Evolutionary conservation across 1,284 basidiomycete genomes (phyloP).

Genomic region (Sphagnurus paluster): DNA sequence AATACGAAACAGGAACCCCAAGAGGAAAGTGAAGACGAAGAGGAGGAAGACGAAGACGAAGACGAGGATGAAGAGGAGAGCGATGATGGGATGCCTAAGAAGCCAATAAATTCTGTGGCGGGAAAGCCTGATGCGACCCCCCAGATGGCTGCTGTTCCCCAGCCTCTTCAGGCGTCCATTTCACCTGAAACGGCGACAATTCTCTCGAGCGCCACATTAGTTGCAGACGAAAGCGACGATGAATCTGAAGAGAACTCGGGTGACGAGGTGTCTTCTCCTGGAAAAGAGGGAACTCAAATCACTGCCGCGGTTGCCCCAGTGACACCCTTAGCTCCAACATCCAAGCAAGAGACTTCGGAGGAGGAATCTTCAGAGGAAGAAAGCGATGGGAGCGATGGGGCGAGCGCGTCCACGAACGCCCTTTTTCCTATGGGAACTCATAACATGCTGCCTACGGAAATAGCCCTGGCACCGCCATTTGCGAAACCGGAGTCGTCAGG

Average conservation of each 20-base stretch:
- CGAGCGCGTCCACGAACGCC: neutral
- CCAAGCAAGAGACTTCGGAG: constrained; percentile 1
- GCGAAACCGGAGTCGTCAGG: too few species aligned
- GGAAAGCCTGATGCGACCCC: neutral
- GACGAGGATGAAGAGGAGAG: constrained; percentile 1
- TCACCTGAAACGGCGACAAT: too few species aligned
- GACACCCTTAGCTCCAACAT: too few species aligned
- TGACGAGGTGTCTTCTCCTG: too few species aligned
- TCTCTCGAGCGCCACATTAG: too few species aligned
- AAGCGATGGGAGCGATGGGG: constrained; percentile 10
- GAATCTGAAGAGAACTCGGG: constrained; percentile 16
- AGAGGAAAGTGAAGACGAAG: constrained; percentile 17
- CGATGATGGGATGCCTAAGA: constrained; percentile 1
- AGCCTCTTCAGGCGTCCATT: too few species aligned
- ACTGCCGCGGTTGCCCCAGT: too few species aligned
- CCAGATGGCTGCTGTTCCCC: too few species aligned
- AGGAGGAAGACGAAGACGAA: constrained; percentile 21
- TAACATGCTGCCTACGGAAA: neutral
- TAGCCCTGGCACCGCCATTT: neutral
- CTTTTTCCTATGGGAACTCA: neutral
- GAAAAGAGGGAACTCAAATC: too few species aligned
- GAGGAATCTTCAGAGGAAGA: neutral
- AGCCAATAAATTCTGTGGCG: neutral
- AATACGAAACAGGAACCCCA: constrained; percentile 11
- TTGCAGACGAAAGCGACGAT: constrained; percentile 20